A percentile compares a stretch with the other conserved stretches of the same genome.
phyloP scores from a whole-genome alignment of 2,329 filamentous ascomycete genomes.

The Endoconidiophora laricicola region DNA sequence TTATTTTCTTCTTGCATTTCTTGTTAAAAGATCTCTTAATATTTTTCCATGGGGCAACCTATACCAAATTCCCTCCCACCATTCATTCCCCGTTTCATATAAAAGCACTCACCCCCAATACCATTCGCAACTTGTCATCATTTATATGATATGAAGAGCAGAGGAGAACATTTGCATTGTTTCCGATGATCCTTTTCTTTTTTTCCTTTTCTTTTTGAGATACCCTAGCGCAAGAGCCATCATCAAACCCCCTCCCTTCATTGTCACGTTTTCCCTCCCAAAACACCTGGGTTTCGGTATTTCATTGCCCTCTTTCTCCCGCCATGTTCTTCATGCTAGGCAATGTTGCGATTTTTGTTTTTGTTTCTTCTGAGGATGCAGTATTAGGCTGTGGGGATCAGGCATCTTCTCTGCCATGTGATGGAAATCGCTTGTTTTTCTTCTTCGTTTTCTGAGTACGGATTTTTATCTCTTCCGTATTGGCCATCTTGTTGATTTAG shows the following conservation, averaged over 20 bases:
- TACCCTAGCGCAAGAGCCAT: slow-evolving; percentile 10
- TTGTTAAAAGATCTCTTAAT: slow-evolving; percentile 6
- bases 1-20: slow-evolving; percentile 7
- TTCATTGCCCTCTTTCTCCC: not conserved
- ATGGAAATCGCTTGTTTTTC: not conserved
- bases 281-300: not conserved
- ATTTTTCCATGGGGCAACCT: slow-evolving; percentile 11
- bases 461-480: not conserved
- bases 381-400: slow-evolving; percentile 1
- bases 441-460: slow-evolving; percentile 2
- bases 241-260: not conserved
- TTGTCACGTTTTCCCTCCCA: not conserved
- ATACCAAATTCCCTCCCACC: not conserved
- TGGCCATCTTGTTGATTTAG: not conserved
- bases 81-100: not conserved
- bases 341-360: not conserved
- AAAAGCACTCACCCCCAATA: slow-evolving; percentile 3
- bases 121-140: not conserved
- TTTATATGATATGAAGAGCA: no score
- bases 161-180: slow-evolving; percentile 1
- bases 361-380: not conserved
- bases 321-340: not conserved
- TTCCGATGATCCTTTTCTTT: not conserved
- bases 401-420: not conserved
- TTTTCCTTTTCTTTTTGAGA: slow-evolving; percentile 10